Percentiles rank a stretch among this genome's conserved stretches.
Evolutionary conservation across 139 green algal species (phyloP).

Genomic region (Chlorella vulgaris): DNA sequence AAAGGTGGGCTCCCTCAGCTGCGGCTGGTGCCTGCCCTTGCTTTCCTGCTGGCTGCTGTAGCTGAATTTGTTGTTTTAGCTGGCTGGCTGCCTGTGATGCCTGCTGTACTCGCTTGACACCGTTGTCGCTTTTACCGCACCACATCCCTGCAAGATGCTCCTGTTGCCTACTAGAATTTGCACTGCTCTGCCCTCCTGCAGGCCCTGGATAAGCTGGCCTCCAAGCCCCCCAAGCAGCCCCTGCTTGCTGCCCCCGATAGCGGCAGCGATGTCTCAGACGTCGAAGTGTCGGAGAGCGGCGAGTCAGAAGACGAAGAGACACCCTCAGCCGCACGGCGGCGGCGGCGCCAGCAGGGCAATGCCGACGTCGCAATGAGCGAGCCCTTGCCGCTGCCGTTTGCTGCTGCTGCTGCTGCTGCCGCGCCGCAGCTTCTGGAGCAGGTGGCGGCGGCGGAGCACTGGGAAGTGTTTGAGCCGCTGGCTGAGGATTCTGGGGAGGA

Average conservation of each 20-base stretch:
- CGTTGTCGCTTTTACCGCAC: not conserved
- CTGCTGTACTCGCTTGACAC: not conserved
- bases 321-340: not conserved
- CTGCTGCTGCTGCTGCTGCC: not conserved
- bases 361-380: not conserved
- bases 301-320: slow-evolving; percentile 6
- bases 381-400: not conserved
- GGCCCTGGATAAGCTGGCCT: slow-evolving; percentile 16
- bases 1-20: slow-evolving; percentile 5
- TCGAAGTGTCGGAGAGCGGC: slow-evolving; percentile 6
- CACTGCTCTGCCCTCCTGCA: not conserved
- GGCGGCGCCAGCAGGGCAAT: not conserved
- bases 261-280: slow-evolving; percentile 30
- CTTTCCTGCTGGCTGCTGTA: not conserved
- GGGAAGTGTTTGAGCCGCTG: slow-evolving; percentile 15
- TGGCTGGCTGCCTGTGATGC: not conserved
- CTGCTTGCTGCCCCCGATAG: not conserved
- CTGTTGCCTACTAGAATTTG: not conserved
- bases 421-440: not conserved
- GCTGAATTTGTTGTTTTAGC: no score
- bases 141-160: not conserved
- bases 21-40: not conserved
- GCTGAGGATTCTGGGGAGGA: slow-evolving; percentile 16
- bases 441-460: not conserved
- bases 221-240: slow-evolving; percentile 19